Evolutionary conservation across 257 asterid genomes (phyloP), one percentile per base, ranked within the genome.

Genomic region (Handroanthus guayacan): DNA sequence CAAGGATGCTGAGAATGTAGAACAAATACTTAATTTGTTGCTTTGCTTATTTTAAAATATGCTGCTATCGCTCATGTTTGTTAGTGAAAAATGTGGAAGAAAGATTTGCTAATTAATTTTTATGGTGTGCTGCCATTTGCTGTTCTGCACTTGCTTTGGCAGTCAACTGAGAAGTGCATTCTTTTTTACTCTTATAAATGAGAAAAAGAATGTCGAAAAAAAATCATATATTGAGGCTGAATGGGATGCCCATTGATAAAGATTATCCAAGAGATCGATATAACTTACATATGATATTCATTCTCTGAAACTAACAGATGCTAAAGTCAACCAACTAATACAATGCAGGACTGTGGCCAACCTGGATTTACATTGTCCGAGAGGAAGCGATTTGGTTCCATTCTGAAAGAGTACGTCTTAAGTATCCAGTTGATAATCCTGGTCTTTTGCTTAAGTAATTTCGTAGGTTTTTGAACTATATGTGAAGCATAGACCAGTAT

Each of bases 301-400:
- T 75, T 36, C 72, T 74, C 69, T 69, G 47, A 62, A 47, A 25
- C 74, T 79, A 20, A 75, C 74, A 60, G 67, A 72, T 63, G 45
- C 82, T 82, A 38, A 81, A 44, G 67, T 44, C 72, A 51, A 73
- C 62, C 39, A 12, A 52, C 57, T 58, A 31, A 45, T 51, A 69
- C 72, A 79, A 77, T 89, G 84, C 89, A 94, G 98, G 97, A 94
- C 79, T 89, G 85, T 74, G 99, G 99, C 39, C 99, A 94, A 78
- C 99, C 99, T 86, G 99, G 99, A 78, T 94, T 94, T 82, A 90
- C 99, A 55, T 56, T 84, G 80, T 84, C 97, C 34, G 99, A 94
- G 89, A 88, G 97, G 90, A 90, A 31, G 85, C 91, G 99, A 9
- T 94, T 94, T 76, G 89, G 91, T 61, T 71, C 82, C 73, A 84